Evolutionary conservation across 2,329 filamentous ascomycete species (phyloP), one percentile per base, ranked within the genome.

Genomic region (Cytospora schulzeri): DNA sequence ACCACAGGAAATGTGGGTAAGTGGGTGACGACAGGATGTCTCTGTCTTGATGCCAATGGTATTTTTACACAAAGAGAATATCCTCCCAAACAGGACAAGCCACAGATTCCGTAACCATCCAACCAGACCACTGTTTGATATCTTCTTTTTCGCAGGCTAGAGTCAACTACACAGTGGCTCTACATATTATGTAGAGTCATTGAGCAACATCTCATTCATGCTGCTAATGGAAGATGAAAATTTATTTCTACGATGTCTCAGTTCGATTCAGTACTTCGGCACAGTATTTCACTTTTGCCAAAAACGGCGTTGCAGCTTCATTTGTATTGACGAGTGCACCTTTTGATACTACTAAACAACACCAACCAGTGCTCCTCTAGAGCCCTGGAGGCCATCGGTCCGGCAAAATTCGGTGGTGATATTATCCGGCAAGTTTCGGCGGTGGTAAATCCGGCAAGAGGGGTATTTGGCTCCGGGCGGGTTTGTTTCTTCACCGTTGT

Each of bases 381-480:
- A 24, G 54, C 60, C 38, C 55, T 45, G 52, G 15, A 56, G 60
- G 60, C 52, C 26, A n/a, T 17, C 55, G 52, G 38, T 56, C 60
- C 60, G 60, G 59, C 52, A 61, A 56, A 7, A 19, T 28, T 60
- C 41, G 57, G 38, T 48, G n/a, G 22, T n/a, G 58, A 41, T 50
- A 48, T 1, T 45, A 28, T 61, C 58, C 58, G 58, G 58, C 33
- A 54, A 31, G 12, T 14, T 11, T 35, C 33, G 33, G 33, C 15
- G 33, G 33, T 35, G 33, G 28, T 29, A 17, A 22, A 22, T 41
- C 41, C 31, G 38, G 52, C n/a, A 33, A 54, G 33, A 38, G 17
- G 52, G 38, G 41, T 22, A 17, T 52, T 26, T 9, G 29, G 19
- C 33, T 33, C 29, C 53, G 29, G 53, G 53, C 53, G 33, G 45